Evolutionary conservation across 2,329 filamentous ascomycete species (phyloP).

Genomic region (Nigrospora sphaerica): DNA sequence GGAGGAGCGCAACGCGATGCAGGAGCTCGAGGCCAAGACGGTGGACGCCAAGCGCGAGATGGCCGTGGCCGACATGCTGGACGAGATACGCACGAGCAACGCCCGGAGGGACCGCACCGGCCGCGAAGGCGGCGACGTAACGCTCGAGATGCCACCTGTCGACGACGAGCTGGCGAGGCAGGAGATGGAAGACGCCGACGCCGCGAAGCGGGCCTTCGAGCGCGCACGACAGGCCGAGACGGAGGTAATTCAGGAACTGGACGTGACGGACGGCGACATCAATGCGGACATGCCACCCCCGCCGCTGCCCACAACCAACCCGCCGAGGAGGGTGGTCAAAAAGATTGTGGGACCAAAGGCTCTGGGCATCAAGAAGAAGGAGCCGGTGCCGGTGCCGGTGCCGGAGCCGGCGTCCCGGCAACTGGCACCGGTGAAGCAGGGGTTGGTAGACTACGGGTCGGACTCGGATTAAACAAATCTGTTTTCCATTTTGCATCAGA

Average conservation of each 20-base stretch:
- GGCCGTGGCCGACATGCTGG: constrained; percentile 90
- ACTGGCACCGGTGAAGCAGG: background rate
- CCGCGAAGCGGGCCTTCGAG: constrained; percentile 71
- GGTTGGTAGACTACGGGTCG: constrained; percentile 4
- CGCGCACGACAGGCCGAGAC: constrained; percentile 50
- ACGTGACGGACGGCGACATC: constrained; percentile 8
- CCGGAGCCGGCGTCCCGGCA: background rate
- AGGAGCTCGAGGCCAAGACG: constrained; percentile 89
- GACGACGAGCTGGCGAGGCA: constrained; percentile 57
- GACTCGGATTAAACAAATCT: constrained; percentile 7
- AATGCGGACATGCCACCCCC: constrained; percentile 43
- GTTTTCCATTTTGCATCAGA: background rate
- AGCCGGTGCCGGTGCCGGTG: background rate
- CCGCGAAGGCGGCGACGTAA: constrained; percentile 57
- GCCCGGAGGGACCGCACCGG: constrained; percentile 74
- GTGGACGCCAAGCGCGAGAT: constrained; percentile 90
- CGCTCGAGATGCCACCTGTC: constrained; percentile 40
- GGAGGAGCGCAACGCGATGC: constrained; percentile 85
- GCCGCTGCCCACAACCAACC: constrained; percentile 37
- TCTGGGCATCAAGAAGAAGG: constrained; percentile 83
- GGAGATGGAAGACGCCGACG: constrained; percentile 78
- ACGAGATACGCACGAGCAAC: constrained; percentile 90
- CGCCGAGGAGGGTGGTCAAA: constrained; percentile 46
- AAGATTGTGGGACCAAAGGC: constrained; percentile 78
- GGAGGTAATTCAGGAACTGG: constrained; percentile 27